These are phyloP conservation scores for Phytophthora fragariaefolia DNA, from an alignment of 352 stramenopile genomes.

Conservation along the genomic window DNA sequence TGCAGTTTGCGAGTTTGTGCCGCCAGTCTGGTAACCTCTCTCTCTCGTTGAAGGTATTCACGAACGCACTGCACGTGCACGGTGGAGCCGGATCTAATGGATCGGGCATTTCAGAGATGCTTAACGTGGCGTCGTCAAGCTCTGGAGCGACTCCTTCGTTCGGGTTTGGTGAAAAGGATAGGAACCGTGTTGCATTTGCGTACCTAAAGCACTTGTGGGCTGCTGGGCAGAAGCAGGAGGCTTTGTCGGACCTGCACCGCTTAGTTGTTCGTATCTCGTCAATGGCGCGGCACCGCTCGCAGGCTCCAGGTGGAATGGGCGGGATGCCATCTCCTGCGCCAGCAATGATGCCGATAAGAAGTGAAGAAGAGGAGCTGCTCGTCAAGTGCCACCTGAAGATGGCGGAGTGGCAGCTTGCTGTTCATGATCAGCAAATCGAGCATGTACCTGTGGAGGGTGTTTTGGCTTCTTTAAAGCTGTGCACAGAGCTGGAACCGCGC, in stretches of 20 bases:
- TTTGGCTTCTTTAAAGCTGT: constrained; percentile 67
- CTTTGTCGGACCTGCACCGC: constrained; percentile 83
- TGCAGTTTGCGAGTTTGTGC: constrained; percentile 94
- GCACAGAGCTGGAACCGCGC: constrained; percentile 71
- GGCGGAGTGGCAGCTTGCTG: constrained; percentile 86
- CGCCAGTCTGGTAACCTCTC: constrained; percentile 87
- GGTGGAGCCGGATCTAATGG: constrained; percentile 28
- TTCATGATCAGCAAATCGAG: constrained; percentile 84
- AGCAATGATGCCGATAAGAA: constrained; percentile 35
- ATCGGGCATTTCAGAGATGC: constrained; percentile 44
- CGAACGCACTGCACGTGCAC: constrained; percentile 72
- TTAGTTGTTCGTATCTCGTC: constrained; percentile 81
- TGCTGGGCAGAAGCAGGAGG: constrained; percentile 88
- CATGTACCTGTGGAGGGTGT: constrained; percentile 77
- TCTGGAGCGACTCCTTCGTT: constrained; percentile 63
- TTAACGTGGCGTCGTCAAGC: constrained; percentile 63
- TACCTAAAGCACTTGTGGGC: constrained; percentile 96
- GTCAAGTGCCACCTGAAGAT: constrained; percentile 88
- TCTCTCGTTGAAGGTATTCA: constrained; percentile 90
- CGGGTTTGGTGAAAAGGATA: constrained; percentile 88
- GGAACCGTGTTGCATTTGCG: constrained; percentile 93
- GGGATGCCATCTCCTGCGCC: constrained; percentile 32
- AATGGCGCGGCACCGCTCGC: constrained; percentile 35
- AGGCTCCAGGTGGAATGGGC: constrained; percentile 21
- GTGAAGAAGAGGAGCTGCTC: constrained; percentile 76